Evolutionary conservation across 345 rosid genomes (phyloP).

Genomic region (Laguncularia racemosa): DNA sequence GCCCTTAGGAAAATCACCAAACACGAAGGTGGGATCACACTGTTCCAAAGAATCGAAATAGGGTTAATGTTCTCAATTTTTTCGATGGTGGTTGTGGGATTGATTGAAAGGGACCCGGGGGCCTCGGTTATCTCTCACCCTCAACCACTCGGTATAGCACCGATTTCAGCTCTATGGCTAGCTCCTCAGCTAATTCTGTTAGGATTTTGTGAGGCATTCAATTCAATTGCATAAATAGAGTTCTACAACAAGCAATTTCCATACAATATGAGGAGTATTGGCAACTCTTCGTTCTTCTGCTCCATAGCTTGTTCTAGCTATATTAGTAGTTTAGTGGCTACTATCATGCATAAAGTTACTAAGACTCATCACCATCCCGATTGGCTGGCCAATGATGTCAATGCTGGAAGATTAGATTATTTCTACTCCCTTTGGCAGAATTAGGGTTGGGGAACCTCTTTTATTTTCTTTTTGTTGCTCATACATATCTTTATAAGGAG

Average conservation of each 20-base stretch:
- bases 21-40: slow-evolving; percentile 41
- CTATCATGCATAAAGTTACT: slow-evolving; percentile 27
- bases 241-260: slow-evolving; percentile 60
- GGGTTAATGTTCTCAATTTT: slow-evolving; percentile 38
- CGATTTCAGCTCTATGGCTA: slow-evolving; percentile 42
- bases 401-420: slow-evolving; percentile 49
- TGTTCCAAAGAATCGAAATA: slow-evolving; percentile 50
- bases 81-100: slow-evolving; percentile 43
- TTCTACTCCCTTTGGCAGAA: slow-evolving; percentile 43
- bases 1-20: slow-evolving; percentile 29
- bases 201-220: slow-evolving; percentile 59
- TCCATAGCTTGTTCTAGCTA: slow-evolving; percentile 32
- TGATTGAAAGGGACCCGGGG: slow-evolving; percentile 40
- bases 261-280: slow-evolving; percentile 53
- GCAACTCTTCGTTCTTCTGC: slow-evolving; percentile 39
- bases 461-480: slow-evolving; percentile 39
- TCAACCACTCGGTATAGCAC: slow-evolving; percentile 9
- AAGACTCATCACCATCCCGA: slow-evolving; percentile 30
- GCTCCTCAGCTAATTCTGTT: slow-evolving; percentile 50
- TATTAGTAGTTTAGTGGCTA: slow-evolving; percentile 26
- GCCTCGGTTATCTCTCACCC: slow-evolving; percentile 14
- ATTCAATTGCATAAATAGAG: slow-evolving; percentile 48
- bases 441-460: slow-evolving; percentile 35
- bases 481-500: slow-evolving; percentile 34
- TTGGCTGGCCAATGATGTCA: slow-evolving; percentile 47